A percentile compares a stretch with the other conserved stretches of the same genome.
These are phyloP conservation scores for Akanthomyces muscarius DNA, from an alignment of 2,329 filamentous ascomycete genomes.

Conservation along the genomic window DNA sequence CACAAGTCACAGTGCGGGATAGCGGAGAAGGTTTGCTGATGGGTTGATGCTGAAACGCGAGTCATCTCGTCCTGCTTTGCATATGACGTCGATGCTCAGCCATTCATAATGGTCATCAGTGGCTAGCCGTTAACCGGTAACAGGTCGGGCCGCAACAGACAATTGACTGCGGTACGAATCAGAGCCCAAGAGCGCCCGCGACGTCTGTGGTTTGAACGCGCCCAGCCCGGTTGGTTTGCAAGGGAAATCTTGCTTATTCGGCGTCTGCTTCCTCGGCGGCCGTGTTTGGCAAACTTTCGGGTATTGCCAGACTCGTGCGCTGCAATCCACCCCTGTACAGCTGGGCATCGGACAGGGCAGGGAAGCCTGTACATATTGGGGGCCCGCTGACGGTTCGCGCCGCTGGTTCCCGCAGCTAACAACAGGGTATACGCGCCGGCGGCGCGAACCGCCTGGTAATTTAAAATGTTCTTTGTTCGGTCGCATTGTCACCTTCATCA, in stretches of 20 bases:
- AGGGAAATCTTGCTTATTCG: neutral
- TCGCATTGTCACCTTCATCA: neutral
- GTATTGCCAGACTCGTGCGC: neutral
- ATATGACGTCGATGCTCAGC: slow-evolving; percentile 1
- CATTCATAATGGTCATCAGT: neutral
- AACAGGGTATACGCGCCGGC: slow-evolving; percentile 1
- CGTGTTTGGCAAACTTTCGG: neutral
- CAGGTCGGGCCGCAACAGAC: neutral
- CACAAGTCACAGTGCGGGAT: neutral
- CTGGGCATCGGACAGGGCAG: slow-evolving; percentile 7
- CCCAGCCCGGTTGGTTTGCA: neutral
- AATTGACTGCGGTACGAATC: neutral
- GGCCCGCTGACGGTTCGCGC: slow-evolving; percentile 15
- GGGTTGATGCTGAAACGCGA: neutral
- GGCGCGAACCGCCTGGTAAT: slow-evolving; percentile 2
- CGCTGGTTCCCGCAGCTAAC: slow-evolving; percentile 15
- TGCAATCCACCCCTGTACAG: slow-evolving; percentile 8
- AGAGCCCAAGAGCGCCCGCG: neutral
- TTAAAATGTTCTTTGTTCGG: neutral
- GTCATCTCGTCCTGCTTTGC: neutral
- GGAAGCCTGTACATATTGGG: neutral
- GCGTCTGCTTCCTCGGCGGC: neutral
- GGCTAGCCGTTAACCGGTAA: neutral
- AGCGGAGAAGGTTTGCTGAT: neutral
- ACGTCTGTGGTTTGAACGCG: neutral